Base-by-base conservation (phyloP, 2,329 filamentous ascomycete species). In the Corinectria fuckeliana region DNA sequence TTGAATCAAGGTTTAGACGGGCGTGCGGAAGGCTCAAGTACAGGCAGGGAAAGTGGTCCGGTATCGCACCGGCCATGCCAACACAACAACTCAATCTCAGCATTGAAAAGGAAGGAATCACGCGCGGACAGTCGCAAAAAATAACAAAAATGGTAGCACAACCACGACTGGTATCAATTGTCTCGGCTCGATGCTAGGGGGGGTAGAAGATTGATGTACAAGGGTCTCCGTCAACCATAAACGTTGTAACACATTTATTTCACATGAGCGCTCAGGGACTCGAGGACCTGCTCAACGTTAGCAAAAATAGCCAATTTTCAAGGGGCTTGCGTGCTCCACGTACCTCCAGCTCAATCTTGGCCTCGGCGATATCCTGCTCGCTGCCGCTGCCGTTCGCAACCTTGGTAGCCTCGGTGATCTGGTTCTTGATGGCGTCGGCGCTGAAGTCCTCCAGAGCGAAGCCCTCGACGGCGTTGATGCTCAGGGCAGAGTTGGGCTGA, bases 321-420 rank as follows among this genome's bases (percentile, higher is more conserved):
- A 47, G 8, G 14, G 5, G 18, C 60, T 9, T 58, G 50, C 18
- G n/a, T 26, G 4, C 26, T 30, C 20, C 42, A 71, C 74, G 21
- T 62, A 97, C 94, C 92, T 99, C 95, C 71, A 99, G 82, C 86
- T 98, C 94, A 78, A 99, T 94, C 88, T 97, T 98, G 70, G 95
- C 95, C 88, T 99, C 95, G 67, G 94, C 94, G 81, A 98, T 91
- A 76, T 98, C 95, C 82, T 93, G 90, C 87, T 97, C 95, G 80
- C 92, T 97, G 75, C 94, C 95, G 76, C 84, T 88, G 75, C 95
- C 95, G 78, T 82, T 88, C 72, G 90, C 93, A 76, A 98, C 89
- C 89, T 97, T 98, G 82, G 97, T 92, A 68, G 93, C 93, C 84
- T 99, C 95, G 62, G 91, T 81, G 73, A 98, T 92, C 84, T 97